Percentiles rank a stretch among this genome's conserved stretches.
These are phyloP conservation scores for Kodamaea sagamina DNA, from an alignment of 805 yeast species.

Conservation along the genomic window DNA sequence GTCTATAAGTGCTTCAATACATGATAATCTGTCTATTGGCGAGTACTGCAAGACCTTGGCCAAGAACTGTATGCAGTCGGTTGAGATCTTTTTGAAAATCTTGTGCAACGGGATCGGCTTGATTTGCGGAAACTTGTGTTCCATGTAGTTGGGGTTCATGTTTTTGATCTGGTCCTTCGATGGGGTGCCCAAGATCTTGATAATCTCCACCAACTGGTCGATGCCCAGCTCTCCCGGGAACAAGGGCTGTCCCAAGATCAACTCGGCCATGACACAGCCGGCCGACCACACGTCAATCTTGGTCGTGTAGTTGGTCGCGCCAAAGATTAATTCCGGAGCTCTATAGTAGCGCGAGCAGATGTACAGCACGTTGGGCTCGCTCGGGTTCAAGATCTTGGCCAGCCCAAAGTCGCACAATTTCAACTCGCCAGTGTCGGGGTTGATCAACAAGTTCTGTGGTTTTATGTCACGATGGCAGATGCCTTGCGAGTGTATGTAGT, in stretches of 20 bases:
- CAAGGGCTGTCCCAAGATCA: conserved; percentile 91
- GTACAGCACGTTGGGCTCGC: conserved; percentile 93
- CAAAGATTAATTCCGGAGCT: conserved; percentile 97
- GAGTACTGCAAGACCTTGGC: conserved; percentile 63
- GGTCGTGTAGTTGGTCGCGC: conserved; percentile 94
- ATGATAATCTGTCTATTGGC: conserved; percentile 63
- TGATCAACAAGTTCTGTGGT: conserved; percentile 85
- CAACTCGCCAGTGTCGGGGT: conserved; percentile 80
- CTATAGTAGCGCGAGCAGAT: conserved; percentile 96
- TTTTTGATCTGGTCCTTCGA: conserved; percentile 85
- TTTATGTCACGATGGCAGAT: conserved; percentile 94
- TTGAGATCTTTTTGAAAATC: conserved; percentile 60
- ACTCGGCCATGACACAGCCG: conserved; percentile 97
- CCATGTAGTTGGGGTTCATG: conserved; percentile 97
- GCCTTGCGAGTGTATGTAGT: conserved; percentile 75
- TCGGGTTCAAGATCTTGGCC: conserved; percentile 86
- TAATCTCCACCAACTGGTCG: conserved; percentile 95
- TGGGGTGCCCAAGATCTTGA: conserved; percentile 95
- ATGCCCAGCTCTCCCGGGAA: conserved; percentile 98
- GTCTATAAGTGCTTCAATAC: conserved; percentile 53
- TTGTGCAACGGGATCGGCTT: conserved; percentile 73
- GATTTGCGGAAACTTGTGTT: conserved; percentile 90
- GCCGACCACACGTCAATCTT: conserved; percentile 98
- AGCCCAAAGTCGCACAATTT: conserved; percentile 96
- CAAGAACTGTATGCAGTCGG: conserved; percentile 57